Percentiles rank a stretch among this genome's conserved stretches.
phyloP scores from a whole-genome alignment of 2,329 filamentous ascomycete genomes.

The Fusarium illudens region DNA sequence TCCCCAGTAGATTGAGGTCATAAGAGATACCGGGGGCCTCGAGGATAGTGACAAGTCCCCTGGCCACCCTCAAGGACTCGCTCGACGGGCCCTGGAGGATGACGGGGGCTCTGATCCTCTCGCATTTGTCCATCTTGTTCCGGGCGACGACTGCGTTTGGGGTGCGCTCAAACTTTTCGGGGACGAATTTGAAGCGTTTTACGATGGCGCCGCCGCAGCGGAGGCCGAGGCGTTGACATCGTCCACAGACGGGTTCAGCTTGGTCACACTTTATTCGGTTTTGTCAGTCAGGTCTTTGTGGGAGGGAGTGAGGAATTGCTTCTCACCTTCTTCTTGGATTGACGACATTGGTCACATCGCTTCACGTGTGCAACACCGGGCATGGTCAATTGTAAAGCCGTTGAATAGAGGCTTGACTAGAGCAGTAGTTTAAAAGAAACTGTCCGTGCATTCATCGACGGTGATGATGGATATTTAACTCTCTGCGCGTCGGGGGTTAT shows the following conservation, averaged over 20 bases:
- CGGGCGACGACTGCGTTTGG: background rate
- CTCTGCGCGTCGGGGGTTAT: background rate
- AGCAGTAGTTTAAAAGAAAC: background rate
- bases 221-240: background rate
- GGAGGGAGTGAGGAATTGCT: background rate
- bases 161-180: background rate
- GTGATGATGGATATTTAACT: background rate
- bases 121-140: background rate
- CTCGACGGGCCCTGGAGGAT: background rate
- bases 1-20: background rate
- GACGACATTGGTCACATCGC: constrained; percentile 2
- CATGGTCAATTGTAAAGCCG: background rate
- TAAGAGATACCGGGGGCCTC: background rate
- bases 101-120: background rate
- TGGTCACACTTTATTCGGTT: background rate
- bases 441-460: background rate
- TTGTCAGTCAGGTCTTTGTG: no score
- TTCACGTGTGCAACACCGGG: background rate
- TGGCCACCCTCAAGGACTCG: background rate
- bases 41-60: background rate
- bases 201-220: background rate
- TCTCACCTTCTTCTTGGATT: background rate
- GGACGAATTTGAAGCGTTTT: background rate
- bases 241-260: background rate
- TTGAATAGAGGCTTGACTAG: background rate